Evolutionary conservation across 345 rosid species (phyloP).

Genomic region (Bruguiera parviflora): DNA sequence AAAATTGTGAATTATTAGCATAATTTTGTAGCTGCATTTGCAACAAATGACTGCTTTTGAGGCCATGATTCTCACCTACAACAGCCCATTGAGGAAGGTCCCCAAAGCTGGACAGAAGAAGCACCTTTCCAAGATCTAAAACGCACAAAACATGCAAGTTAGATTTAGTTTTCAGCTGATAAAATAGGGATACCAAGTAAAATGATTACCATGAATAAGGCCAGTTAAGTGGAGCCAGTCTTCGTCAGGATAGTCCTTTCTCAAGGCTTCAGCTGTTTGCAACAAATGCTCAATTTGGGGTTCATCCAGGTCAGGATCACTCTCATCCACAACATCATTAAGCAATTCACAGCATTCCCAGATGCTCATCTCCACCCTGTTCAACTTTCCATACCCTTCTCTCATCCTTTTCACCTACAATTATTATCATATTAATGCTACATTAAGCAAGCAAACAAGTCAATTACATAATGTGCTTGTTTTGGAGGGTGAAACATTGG

Average conservation of each 20-base stretch:
- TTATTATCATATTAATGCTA: too few species aligned
- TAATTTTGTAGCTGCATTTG: background rate
- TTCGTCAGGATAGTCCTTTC: constrained; percentile 55
- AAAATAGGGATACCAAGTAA: background rate
- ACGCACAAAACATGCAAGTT: background rate
- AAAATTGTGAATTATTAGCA: background rate
- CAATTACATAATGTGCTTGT: too few species aligned
- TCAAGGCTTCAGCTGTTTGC: constrained; percentile 65
- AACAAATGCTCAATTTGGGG: constrained; percentile 61
- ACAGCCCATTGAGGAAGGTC: constrained; percentile 94
- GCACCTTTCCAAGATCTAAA: constrained; percentile 81
- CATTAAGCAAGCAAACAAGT: too few species aligned
- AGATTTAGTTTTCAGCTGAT: background rate
- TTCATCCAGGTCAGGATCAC: constrained; percentile 72
- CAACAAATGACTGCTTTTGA: too few species aligned
- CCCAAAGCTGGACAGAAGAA: constrained; percentile 69
- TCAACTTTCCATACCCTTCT: constrained; percentile 43
- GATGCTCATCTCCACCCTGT: constrained; percentile 58
- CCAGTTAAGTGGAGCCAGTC: constrained; percentile 67
- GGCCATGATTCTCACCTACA: constrained; percentile 48
- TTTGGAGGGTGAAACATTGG: too few species aligned
- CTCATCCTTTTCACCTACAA: constrained; percentile 47
- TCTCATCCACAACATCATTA: constrained; percentile 61
- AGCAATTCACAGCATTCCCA: constrained; percentile 75
- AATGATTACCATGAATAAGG: constrained; percentile 50